Percentiles rank a stretch among this genome's conserved stretches.
phyloP scores from a whole-genome alignment of 305 asterid genomes.

The Rubia tinctorum region DNA sequence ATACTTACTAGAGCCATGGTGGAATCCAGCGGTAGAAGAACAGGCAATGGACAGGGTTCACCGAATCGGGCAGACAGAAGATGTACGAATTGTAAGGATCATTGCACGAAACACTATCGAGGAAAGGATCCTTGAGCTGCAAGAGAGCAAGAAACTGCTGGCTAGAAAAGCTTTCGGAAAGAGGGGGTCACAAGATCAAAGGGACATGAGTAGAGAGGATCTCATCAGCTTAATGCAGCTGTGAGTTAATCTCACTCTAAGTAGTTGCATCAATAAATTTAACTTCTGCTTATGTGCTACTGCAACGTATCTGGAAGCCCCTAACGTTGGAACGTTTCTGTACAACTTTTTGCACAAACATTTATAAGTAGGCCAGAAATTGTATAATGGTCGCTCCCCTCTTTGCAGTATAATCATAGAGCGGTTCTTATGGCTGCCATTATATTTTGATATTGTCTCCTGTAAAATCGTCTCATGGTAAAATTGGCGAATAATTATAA shows the following conservation, averaged over 20 bases:
- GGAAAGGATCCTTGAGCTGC: conserved; percentile 70
- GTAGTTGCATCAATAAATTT: neutral
- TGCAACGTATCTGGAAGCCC: conserved; percentile 7
- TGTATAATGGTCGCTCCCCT: neutral
- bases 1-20: conserved; percentile 91
- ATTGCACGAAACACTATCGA: conserved; percentile 75
- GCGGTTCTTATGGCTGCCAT: neutral
- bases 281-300: conserved; percentile 3
- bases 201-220: conserved; percentile 62
- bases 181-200: conserved; percentile 43
- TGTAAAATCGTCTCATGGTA: too few species aligned
- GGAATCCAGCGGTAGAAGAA: conserved; percentile 97
- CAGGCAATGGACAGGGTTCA: conserved; percentile 98
- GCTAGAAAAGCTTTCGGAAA: conserved; percentile 66
- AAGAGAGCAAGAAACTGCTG: conserved; percentile 64
- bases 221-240: conserved; percentile 64
- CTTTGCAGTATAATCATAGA: neutral
- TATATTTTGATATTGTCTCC: too few species aligned
- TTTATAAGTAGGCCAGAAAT: neutral
- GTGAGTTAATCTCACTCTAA: conserved; percentile 20
- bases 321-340: neutral
- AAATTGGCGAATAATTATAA: too few species aligned
- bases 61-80: conserved; percentile 78
- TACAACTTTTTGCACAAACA: neutral
- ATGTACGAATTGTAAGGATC: conserved; percentile 71